phyloP scores from a whole-genome alignment of 805 yeast genomes.

The Clavispora phyllophila region DNA sequence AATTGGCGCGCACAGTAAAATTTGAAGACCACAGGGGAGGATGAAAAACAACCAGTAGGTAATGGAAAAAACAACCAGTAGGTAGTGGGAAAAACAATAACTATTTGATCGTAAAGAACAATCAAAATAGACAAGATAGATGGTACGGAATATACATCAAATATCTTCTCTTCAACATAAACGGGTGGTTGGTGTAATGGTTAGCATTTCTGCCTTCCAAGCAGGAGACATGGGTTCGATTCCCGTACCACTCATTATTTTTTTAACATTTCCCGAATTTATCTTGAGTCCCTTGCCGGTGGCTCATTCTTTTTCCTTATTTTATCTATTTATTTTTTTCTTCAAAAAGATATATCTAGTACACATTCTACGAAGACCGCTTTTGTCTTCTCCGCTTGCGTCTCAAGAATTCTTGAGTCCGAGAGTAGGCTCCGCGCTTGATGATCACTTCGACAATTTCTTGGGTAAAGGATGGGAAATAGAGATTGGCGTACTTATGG shows the following conservation, averaged over 20 bases:
- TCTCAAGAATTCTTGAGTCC: slow-evolving; percentile 12
- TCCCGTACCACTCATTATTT: slow-evolving; percentile 76
- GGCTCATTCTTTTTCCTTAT: no score
- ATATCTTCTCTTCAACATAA: neutral
- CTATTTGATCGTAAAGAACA: no score
- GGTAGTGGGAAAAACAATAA: no score
- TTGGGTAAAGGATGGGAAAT: slow-evolving; percentile 47
- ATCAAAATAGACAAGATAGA: no score
- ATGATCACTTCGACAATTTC: slow-evolving; percentile 65
- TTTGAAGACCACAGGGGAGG: no score
- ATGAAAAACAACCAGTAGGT: no score
- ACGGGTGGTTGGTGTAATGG: slow-evolving; percentile 89
- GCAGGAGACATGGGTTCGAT: slow-evolving; percentile 93
- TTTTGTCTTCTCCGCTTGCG: slow-evolving; percentile 8
- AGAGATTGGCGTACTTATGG: slow-evolving; percentile 39
- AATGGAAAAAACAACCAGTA: no score
- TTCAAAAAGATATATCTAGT: no score
- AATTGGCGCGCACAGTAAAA: no score
- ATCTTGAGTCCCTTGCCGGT: no score
- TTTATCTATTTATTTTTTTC: no score
- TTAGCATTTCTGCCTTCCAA: slow-evolving; percentile 91
- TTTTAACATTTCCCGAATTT: no score
- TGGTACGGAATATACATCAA: neutral
- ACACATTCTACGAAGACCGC: neutral
- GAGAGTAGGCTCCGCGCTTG: slow-evolving; percentile 69